Base-by-base conservation (phyloP, 495 filamentous ascomycete genomes). In the Tuber microsphaerosporum region DNA sequence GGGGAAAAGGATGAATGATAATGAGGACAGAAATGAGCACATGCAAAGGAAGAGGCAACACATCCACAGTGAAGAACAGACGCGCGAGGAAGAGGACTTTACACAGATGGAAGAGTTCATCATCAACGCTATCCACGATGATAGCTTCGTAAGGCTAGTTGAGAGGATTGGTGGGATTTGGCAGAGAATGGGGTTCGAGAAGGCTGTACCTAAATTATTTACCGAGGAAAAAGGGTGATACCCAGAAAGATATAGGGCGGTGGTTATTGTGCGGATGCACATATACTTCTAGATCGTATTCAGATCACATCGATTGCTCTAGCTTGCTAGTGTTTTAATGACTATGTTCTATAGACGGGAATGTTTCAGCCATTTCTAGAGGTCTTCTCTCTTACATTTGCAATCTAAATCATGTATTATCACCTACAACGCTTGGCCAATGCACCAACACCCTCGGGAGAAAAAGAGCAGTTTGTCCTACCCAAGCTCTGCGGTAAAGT, bases 121-220 rank as follows among this genome's bases (percentile, higher is more conserved):
- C 39, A 73, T 81, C 37, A 71, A 74, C 44, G 75, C 75, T 37
- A 81, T 81, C 37, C 79, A 81, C 51, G 80, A 82, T 56, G 74
- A 80, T 65, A 75, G 73, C 26, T 82, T 82, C 39, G 10, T 79
- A 42, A 73, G 73, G 70, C 14, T 82, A 4, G 51, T 79, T 26
- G 80, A 79, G 80, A 73, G 72, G 31, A 74, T 82, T 69, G 76
- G 76, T 41, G 70, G 75, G 26, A 73, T 82, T 73, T 82, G 80
- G 80, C 80, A 82, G 76, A 72, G 77, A n/a, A 79, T 82, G 80
- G 80, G 80, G 46, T 82, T 82, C 45, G 72, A 73, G 69, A 65
- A 76, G 2, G 72, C 81, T 71, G 75, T 78, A 6, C 44, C n/a
- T 20, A 73, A 45, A 43, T 75, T 79, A 42, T 79, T 75, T 73